Percentiles rank a stretch among this genome's conserved stretches.
phyloP scores from a whole-genome alignment of 148 eudicot species.

The Bassia scoparia region DNA sequence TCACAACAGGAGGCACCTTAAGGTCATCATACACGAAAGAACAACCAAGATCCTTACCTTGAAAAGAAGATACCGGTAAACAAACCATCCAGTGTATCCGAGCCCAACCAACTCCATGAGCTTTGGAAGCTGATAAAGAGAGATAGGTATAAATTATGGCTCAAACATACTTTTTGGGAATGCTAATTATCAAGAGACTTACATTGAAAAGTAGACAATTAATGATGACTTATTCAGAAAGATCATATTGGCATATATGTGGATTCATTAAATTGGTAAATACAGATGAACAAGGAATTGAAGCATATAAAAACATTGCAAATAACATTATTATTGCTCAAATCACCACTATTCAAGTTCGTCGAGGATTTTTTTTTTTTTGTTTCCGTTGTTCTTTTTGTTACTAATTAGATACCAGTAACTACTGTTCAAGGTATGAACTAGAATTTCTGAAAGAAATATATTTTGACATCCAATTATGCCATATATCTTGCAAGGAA shows the following conservation, averaged over 20 bases:
- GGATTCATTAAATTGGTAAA: not conserved
- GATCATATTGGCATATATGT: not conserved
- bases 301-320: too few species aligned
- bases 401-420: not conserved
- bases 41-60: conserved; percentile 52
- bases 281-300: too few species aligned
- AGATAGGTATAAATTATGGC: not conserved
- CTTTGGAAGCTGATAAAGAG: conserved; percentile 77
- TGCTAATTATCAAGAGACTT: too few species aligned
- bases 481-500: too few species aligned
- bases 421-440: not conserved
- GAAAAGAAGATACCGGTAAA: conserved; percentile 97
- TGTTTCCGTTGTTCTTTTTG: not conserved
- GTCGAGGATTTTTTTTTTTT: too few species aligned
- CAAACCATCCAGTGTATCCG: conserved; percentile 99
- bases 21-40: not conserved
- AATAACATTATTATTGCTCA: too few species aligned
- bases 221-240: not conserved
- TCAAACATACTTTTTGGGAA: conserved; percentile 4
- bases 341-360: too few species aligned
- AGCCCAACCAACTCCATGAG: conserved; percentile 98
- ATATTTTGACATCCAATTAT: not conserved
- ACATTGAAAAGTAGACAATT: too few species aligned
- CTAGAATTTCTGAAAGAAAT: not conserved
- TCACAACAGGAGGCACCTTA: not conserved